A percentile compares a stretch with the other conserved stretches of the same genome.
Evolutionary conservation across 73 alveolate species (phyloP).

Genomic region (Paramecium pentaurelia): DNA sequence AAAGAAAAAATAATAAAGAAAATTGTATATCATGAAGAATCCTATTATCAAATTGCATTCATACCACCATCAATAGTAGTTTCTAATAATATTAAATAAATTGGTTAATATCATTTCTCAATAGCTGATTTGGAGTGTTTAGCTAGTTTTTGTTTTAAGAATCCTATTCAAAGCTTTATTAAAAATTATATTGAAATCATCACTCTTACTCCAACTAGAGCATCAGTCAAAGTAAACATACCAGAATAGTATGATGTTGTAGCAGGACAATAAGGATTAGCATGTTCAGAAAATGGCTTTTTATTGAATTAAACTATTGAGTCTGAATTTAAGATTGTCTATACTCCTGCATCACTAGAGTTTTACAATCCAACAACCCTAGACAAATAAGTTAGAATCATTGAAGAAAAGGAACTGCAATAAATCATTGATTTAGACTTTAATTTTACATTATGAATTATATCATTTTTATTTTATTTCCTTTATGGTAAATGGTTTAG

Average conservation of each 20-base stretch:
- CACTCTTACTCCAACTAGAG: background rate
- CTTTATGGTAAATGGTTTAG: background rate
- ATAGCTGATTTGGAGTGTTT: background rate
- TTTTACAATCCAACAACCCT: background rate
- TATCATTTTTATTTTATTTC: background rate
- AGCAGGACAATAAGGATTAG: background rate
- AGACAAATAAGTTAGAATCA: background rate
- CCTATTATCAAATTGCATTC: background rate
- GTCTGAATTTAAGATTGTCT: background rate
- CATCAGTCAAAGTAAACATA: background rate
- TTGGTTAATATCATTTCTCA: background rate
- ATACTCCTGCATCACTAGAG: background rate
- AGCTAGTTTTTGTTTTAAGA: background rate
- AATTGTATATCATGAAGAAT: background rate
- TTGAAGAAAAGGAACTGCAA: background rate
- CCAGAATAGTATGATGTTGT: background rate
- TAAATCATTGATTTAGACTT: slow-evolving; percentile 4
- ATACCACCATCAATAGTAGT: background rate
- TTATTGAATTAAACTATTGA: background rate
- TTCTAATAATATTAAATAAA: background rate
- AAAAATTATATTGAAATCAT: background rate
- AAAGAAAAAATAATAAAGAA: slow-evolving; percentile 28
- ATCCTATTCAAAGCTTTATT: background rate
- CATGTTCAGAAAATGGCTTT: background rate
- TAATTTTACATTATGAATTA: background rate